Conservation (phyloP, 2,329 filamentous ascomycete genomes). For the Aspergillus caelatus region DNA sequence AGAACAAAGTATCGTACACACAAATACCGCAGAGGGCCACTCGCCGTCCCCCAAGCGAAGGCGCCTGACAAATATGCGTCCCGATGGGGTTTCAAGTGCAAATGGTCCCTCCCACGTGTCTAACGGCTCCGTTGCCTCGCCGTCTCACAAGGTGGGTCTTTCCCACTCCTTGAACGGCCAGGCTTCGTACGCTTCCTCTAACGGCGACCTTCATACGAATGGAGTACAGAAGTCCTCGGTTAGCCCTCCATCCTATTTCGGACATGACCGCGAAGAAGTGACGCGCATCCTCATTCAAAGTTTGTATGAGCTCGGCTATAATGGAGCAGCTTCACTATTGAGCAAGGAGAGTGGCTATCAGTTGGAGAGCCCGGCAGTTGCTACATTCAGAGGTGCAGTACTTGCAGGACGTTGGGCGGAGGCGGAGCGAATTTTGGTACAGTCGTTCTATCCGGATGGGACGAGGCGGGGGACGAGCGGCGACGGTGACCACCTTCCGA, state of each 20-base stretch:
- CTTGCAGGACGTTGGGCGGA: conserved; percentile 78
- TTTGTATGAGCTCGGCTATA: conserved; percentile 84
- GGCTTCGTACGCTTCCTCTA: conserved; percentile 38
- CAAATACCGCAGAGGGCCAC: conserved; percentile 32
- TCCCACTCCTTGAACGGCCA: conserved; percentile 59
- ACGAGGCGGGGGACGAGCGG: conserved; percentile 46
- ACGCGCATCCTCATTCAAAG: conserved; percentile 91
- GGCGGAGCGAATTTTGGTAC: conserved; percentile 80
- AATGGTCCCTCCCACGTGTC: conserved; percentile 60
- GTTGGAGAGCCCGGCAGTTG: conserved; percentile 81
- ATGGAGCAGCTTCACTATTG: conserved; percentile 72
- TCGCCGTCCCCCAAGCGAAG: conserved; percentile 59
- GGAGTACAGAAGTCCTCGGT: conserved; percentile 39
- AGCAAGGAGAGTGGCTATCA: conserved; percentile 82
- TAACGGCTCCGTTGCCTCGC: conserved; percentile 57
- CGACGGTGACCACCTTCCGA: conserved; percentile 27
- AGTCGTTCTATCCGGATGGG: conserved; percentile 45
- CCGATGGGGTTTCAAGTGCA: conserved; percentile 58
- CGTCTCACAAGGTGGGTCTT: conserved; percentile 52
- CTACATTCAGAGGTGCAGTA: conserved; percentile 81
- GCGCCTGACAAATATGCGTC: conserved; percentile 64
- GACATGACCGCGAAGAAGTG: conserved; percentile 89
- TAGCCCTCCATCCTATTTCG: conserved; percentile 64
- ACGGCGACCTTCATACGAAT: conserved; percentile 43
- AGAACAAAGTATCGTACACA: conserved; percentile 26